Base-by-base conservation (phyloP, 1,139 yeast species). In the Pneumocystis oryctolagi region DNA sequence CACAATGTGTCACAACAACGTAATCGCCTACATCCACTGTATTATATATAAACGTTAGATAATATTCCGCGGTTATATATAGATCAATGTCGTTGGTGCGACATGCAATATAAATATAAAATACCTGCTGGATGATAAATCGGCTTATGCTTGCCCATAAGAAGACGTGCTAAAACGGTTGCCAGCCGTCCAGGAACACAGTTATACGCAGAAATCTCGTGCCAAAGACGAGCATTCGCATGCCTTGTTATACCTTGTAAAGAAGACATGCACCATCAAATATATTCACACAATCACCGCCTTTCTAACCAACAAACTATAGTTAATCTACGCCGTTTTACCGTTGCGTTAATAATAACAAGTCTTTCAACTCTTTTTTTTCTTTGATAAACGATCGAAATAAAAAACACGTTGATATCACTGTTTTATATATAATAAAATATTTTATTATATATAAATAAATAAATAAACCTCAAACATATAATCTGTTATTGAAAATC, bases 81-180 rank as follows among this genome's bases (percentile, higher is more conserved):
- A 28, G 28, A 35, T 56, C 81, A 72, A 69, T 71, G 58, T 61
- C 6, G n/a, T n/a, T n/a, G n/a, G n/a, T n/a, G n/a, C n/a, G 2
- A 37, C 5, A 37, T 16, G 8, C 28, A n/a, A 28, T 31, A 9
- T 14, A 32, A 31, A 12, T 57, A 18, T 31, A 25, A 67, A 64
- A 34, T 64, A 66, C 68, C 81, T 76, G 82, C 76, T 12, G 80
- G 80, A 68, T 90, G 87, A 69, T 76, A 86, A 0, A 89, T 82
- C 6, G 98, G 99, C 77, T 92, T 92, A 76, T 92, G 97, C 74
- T 94, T 94, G 20, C 99, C 98, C 77, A 88, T 89, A 62, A 94
- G 79, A 0, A 95, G 84, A 47, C 83, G 78, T 42, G 98, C 97
- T 65, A 92, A 89, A 65, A 84, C 80, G 1, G 95, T 80, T 1